phyloP scores from a whole-genome alignment of 2,329 filamentous ascomycete species.

The Aspergillus terreus region DNA sequence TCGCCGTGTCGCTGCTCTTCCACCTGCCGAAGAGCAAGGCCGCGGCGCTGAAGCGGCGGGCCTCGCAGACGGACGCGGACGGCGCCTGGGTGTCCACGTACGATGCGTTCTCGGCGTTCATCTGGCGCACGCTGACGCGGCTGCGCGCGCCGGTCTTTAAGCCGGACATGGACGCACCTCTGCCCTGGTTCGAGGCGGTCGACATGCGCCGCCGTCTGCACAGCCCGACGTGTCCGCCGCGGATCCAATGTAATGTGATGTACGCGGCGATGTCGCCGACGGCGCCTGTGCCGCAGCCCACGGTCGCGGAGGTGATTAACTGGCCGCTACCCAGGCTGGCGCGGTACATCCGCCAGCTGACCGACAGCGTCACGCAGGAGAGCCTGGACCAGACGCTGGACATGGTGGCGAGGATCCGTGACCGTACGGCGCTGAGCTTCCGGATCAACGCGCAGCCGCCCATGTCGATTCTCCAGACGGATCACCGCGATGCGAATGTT shows the following conservation, averaged over 20 bases:
- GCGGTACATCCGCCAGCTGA: conserved; percentile 36
- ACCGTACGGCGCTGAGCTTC: conserved; percentile 35
- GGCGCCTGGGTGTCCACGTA: conserved; percentile 46
- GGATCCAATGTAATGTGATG: conserved; percentile 39
- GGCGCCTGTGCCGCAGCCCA: conserved; percentile 26
- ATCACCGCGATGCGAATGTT: conserved; percentile 33
- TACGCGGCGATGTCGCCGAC: conserved; percentile 20
- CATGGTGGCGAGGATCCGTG: conserved; percentile 31
- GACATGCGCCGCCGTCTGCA: conserved; percentile 39
- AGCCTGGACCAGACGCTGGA: conserved; percentile 26
- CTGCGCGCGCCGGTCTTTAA: conserved; percentile 35
- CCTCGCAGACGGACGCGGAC: conserved; percentile 23
- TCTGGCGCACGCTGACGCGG: conserved; percentile 40
- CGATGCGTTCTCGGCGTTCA: conserved; percentile 42
- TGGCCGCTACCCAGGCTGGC: conserved; percentile 35
- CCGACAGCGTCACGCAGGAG: conserved; percentile 32
- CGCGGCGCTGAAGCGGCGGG: conserved; percentile 37
- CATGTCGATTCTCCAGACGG: conserved; percentile 33
- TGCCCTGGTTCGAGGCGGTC: conserved; percentile 37
- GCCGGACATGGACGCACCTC: conserved; percentile 20
- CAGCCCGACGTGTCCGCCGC: conserved; percentile 23
- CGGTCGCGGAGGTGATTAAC: conserved; percentile 32
- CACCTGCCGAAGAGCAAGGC: conserved; percentile 46
- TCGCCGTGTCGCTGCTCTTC: conserved; percentile 32
- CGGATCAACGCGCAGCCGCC: conserved; percentile 36